These are phyloP conservation scores for Solanum medicagineum DNA, from an alignment of 257 asterid genomes.

Conservation along the genomic window DNA sequence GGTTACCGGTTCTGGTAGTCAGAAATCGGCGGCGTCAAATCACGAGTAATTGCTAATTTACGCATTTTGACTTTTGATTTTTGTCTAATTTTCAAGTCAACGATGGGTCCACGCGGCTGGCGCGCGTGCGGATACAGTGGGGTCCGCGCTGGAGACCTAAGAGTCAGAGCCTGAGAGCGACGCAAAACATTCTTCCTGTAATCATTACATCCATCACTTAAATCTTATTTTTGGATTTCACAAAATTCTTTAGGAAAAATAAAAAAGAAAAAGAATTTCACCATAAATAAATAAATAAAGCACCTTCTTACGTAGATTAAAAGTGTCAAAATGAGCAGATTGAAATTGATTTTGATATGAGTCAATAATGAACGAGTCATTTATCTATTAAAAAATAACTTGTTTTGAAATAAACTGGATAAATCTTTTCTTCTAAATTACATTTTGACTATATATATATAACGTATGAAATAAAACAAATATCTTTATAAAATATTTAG, in stretches of 20 bases:
- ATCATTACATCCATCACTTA: conserved; percentile 18
- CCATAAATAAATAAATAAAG: not conserved
- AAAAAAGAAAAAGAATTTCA: not conserved
- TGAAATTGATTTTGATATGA: too few relatives aligned
- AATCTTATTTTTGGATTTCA: not conserved
- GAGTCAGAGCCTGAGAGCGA: conserved; percentile 74
- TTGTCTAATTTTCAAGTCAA: conserved; percentile 10
- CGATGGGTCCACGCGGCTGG: conserved; percentile 39
- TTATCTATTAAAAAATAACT: too few relatives aligned
- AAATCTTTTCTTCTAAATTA: too few relatives aligned
- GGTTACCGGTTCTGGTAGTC: not conserved
- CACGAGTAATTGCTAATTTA: not conserved
- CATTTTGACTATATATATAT: too few relatives aligned
- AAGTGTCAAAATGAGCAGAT: too few relatives aligned
- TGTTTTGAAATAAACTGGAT: too few relatives aligned
- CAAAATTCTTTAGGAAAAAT: not conserved
- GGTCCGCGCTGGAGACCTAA: conserved; percentile 17
- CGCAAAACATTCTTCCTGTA: conserved; percentile 20
- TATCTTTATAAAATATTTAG: too few relatives aligned
- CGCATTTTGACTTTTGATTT: not conserved
- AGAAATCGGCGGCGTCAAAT: conserved; percentile 16
- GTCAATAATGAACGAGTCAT: too few relatives aligned
- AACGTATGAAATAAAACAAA: too few relatives aligned
- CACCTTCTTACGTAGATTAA: too few relatives aligned
- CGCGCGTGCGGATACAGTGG: conserved; percentile 33